Evolutionary conservation across 1,284 basidiomycete genomes (phyloP).

Genomic region (Sphagnurus paluster): DNA sequence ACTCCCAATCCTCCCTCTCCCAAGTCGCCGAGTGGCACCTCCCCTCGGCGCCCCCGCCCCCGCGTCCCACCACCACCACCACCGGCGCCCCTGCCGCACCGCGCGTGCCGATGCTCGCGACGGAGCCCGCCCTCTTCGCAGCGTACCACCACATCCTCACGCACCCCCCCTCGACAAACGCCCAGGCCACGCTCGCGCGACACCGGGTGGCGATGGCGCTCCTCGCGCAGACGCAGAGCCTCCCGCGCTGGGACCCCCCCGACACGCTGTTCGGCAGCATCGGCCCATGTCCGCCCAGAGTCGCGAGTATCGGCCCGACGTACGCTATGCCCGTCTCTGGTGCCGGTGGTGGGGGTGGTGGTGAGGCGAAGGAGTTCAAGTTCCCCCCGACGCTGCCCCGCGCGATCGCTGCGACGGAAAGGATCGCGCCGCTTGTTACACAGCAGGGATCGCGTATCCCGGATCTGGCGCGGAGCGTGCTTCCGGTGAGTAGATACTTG

Average conservation of each 20-base stretch:
- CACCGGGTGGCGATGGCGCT: slow-evolving; percentile 72
- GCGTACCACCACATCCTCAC: slow-evolving; percentile 76
- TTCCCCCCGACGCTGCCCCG: slow-evolving; percentile 54
- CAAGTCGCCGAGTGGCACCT: slow-evolving; percentile 65
- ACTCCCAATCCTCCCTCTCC: slow-evolving; percentile 65
- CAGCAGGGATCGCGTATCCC: slow-evolving; percentile 59
- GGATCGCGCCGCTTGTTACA: slow-evolving; percentile 49
- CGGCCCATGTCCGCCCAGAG: slow-evolving; percentile 56
- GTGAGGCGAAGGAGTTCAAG: slow-evolving; percentile 42
- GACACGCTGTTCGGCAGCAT: slow-evolving; percentile 61
- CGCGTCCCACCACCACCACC: neutral
- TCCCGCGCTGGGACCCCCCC: slow-evolving; percentile 66
- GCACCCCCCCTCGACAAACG: slow-evolving; percentile 48
- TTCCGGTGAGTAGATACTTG: slow-evolving; percentile 62
- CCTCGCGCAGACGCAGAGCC: slow-evolving; percentile 51
- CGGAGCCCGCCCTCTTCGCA: slow-evolving; percentile 59
- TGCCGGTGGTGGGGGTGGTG: slow-evolving; percentile 16
- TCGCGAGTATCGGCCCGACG: slow-evolving; percentile 54
- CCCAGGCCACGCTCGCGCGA: slow-evolving; percentile 52
- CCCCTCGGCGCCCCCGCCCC: slow-evolving; percentile 40
- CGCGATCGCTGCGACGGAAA: slow-evolving; percentile 53
- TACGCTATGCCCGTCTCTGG: slow-evolving; percentile 42
- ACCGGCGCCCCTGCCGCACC: slow-evolving; percentile 14
- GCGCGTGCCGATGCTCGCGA: slow-evolving; percentile 26
- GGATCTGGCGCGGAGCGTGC: slow-evolving; percentile 56